phyloP scores from a whole-genome alignment of 768 basidiomycete species.

The Mycena floridula region DNA sequence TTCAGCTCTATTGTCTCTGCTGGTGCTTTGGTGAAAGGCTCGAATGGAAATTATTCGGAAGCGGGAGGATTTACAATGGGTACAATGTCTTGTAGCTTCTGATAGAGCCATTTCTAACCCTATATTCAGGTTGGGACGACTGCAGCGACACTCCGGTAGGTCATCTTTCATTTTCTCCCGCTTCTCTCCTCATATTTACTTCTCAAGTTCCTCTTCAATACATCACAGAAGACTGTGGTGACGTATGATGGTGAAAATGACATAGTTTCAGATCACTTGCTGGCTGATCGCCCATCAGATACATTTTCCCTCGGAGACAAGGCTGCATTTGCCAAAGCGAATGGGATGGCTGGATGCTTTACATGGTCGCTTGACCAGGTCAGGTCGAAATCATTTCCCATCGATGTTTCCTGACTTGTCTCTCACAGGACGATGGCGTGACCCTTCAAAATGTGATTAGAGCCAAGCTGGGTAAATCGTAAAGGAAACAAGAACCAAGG shows the following conservation, averaged over 20 bases:
- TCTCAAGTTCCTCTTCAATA: conserved; percentile 47
- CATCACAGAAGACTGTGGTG: conserved; percentile 45
- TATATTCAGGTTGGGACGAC: conserved; percentile 52
- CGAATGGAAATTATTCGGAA: conserved; percentile 38
- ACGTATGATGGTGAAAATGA: conserved; percentile 66
- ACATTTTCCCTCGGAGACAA: conserved; percentile 42
- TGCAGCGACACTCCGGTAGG: conserved; percentile 63
- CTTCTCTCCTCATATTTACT: conserved; percentile 9
- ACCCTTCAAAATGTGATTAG: conserved; percentile 40
- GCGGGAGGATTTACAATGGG: conserved; percentile 49
- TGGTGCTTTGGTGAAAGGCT: conserved; percentile 41
- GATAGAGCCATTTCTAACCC: neutral
- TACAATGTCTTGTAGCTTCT: conserved; percentile 15
- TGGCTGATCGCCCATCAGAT: conserved; percentile 15
- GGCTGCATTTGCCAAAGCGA: conserved; percentile 45
- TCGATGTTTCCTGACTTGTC: neutral
- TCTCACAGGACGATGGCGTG: conserved; percentile 34
- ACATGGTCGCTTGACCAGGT: conserved; percentile 56
- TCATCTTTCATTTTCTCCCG: conserved; percentile 19
- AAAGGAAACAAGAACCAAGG: too few species aligned
- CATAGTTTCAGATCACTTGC: neutral
- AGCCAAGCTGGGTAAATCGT: conserved; percentile 31
- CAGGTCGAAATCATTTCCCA: conserved; percentile 9
- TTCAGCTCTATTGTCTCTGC: conserved; percentile 42
- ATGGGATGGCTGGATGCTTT: conserved; percentile 48